phyloP scores from a whole-genome alignment of 345 rosid genomes.

The Leavenworthia alabamica region DNA sequence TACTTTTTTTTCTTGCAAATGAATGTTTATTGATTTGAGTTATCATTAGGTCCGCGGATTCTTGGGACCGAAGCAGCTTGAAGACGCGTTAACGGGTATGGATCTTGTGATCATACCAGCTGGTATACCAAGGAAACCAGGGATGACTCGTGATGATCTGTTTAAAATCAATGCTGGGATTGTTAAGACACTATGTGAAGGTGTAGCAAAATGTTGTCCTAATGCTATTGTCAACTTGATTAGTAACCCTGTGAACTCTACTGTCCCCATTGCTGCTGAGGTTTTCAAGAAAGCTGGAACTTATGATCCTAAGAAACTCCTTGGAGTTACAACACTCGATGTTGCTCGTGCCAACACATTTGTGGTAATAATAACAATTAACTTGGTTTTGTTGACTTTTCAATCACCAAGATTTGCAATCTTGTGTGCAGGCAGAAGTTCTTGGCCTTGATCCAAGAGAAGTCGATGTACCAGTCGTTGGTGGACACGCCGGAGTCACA shows the following conservation, averaged over 20 bases:
- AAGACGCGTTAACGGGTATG: conserved; percentile 68
- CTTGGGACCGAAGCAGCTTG: conserved; percentile 73
- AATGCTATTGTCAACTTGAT: conserved; percentile 72
- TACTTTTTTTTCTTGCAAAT: background rate
- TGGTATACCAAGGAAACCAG: conserved; percentile 84
- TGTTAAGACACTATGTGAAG: conserved; percentile 73
- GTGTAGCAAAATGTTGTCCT: conserved; percentile 64
- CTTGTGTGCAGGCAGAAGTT: conserved; percentile 74
- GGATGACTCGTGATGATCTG: conserved; percentile 86
- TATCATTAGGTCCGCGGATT: conserved; percentile 62
- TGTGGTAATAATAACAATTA: conserved; percentile 41
- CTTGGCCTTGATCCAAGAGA: conserved; percentile 93
- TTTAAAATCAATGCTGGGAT: conserved; percentile 90
- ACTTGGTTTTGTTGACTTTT: background rate
- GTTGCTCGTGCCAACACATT: conserved; percentile 86
- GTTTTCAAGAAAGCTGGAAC: conserved; percentile 83
- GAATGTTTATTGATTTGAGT: background rate
- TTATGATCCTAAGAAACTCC: conserved; percentile 65
- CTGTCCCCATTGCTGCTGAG: conserved; percentile 78
- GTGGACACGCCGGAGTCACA: conserved; percentile 94
- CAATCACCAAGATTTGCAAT: conserved; percentile 5
- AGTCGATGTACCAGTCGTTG: conserved; percentile 94
- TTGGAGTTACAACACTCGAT: conserved; percentile 86
- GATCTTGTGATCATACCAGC: conserved; percentile 87
- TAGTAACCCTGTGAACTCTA: conserved; percentile 82